A percentile compares a stretch with the other conserved stretches of the same genome.
phyloP scores from a whole-genome alignment of 441 rosid species.

The Syzygium syzygioides region DNA sequence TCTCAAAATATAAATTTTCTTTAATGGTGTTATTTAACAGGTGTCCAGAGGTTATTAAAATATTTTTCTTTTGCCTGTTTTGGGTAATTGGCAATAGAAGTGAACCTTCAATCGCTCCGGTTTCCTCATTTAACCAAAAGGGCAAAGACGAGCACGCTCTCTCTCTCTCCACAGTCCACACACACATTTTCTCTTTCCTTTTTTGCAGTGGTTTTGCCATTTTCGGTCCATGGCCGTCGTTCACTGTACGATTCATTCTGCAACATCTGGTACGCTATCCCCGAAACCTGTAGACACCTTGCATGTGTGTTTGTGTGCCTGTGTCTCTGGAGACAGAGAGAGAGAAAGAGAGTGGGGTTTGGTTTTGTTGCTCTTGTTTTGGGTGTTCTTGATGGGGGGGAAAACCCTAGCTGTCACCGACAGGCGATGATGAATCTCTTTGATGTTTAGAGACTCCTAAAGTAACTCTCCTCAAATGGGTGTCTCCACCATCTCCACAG shows the following conservation, averaged over 20 bases:
- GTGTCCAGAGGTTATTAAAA: neutral
- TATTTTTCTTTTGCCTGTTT: neutral
- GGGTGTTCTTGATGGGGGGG: neutral
- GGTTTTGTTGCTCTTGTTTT: neutral
- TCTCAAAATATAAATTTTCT: neutral
- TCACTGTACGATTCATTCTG: neutral
- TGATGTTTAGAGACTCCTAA: neutral
- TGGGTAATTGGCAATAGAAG: neutral
- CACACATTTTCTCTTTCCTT: neutral
- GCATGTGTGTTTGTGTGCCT: neutral
- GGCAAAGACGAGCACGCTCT: neutral
- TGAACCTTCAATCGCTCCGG: neutral
- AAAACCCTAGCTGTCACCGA: neutral
- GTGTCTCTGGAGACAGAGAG: neutral
- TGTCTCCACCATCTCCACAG: neutral
- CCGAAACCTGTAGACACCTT: neutral
- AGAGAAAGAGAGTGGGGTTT: neutral
- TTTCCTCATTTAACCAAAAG: neutral
- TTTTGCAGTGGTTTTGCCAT: neutral
- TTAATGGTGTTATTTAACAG: neutral
- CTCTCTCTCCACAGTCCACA: neutral
- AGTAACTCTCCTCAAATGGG: conserved; percentile 25
- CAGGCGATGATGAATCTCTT: neutral
- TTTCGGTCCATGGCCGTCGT: neutral
- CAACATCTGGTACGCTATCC: neutral